Percentiles rank a stretch among this genome's conserved stretches.
phyloP scores from a whole-genome alignment of 2,329 filamentous ascomycete genomes.

The Trichoderma citrinoviride region DNA sequence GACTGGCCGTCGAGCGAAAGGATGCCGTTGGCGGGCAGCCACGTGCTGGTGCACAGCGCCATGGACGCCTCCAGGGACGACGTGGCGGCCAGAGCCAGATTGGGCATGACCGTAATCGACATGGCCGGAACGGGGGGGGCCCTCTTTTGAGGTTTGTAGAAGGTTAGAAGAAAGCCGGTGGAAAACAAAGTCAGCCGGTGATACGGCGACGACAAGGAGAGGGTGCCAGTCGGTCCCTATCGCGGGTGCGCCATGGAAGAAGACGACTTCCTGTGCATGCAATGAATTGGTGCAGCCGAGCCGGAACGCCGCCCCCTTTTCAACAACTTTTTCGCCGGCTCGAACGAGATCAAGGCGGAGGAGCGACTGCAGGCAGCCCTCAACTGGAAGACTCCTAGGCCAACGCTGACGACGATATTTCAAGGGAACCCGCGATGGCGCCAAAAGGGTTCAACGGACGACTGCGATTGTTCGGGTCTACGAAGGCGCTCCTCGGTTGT shows the following conservation, averaged over 20 bases:
- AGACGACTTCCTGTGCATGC: neutral
- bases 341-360: neutral
- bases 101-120: slow-evolving; percentile 4
- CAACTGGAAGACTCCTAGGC: neutral
- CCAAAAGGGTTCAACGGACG: neutral
- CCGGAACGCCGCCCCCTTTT: neutral
- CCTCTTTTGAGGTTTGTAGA: neutral
- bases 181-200: neutral
- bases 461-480: neutral
- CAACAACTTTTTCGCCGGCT: neutral
- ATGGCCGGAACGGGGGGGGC: neutral
- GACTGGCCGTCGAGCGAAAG: slow-evolving; percentile 47
- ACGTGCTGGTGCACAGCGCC: slow-evolving; percentile 41
- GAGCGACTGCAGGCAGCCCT: neutral
- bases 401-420: neutral
- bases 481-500: too few species aligned
- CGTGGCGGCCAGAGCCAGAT: slow-evolving; percentile 25
- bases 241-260: slow-evolving; percentile 20
- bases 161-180: neutral
- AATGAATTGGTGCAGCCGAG: neutral
- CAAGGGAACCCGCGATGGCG: neutral
- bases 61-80: slow-evolving; percentile 32
- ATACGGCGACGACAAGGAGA: slow-evolving; percentile 20
- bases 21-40: slow-evolving; percentile 45
- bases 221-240: slow-evolving; percentile 16